Percentiles rank a stretch among this genome's conserved stretches.
phyloP scores from a whole-genome alignment of 1,284 basidiomycete genomes.

The Papiliotrema laurentii region DNA sequence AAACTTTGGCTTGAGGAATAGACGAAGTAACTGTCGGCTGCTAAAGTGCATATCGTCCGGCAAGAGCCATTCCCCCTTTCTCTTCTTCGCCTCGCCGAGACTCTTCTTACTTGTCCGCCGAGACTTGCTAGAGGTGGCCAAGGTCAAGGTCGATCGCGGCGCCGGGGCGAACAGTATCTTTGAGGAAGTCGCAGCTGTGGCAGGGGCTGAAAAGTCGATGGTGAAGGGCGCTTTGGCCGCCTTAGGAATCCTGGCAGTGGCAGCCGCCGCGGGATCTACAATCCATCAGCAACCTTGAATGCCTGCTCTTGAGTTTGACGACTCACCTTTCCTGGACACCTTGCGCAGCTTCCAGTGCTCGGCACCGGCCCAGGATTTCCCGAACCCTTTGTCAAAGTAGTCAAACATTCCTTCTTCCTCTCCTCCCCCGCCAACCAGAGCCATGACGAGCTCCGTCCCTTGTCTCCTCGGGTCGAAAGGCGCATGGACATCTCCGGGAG shows the following conservation, averaged over 20 bases:
- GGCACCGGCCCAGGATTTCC: slow-evolving; percentile 97
- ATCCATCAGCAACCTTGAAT: slow-evolving; percentile 1
- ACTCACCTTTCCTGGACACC: slow-evolving; percentile 66
- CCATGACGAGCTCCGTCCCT: slow-evolving; percentile 75
- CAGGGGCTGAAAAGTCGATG: slow-evolving; percentile 74
- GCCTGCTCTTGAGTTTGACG: not conserved
- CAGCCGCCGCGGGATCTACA: slow-evolving; percentile 49
- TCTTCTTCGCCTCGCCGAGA: slow-evolving; percentile 51
- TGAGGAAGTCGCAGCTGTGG: slow-evolving; percentile 52
- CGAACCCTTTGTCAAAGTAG: slow-evolving; percentile 85
- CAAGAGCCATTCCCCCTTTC: slow-evolving; percentile 71
- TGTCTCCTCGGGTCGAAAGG: slow-evolving; percentile 73
- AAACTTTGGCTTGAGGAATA: slow-evolving; percentile 95
- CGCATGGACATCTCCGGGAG: slow-evolving; percentile 50
- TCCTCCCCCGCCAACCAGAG: slow-evolving; percentile 63
- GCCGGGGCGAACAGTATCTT: slow-evolving; percentile 79
- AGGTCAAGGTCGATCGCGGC: slow-evolving; percentile 61
- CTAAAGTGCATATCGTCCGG: slow-evolving; percentile 99
- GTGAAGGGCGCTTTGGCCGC: slow-evolving; percentile 82
- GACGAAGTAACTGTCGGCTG: slow-evolving; percentile 76
- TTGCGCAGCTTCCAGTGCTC: slow-evolving; percentile 95
- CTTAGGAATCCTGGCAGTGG: slow-evolving; percentile 52
- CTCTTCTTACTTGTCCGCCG: slow-evolving; percentile 13
- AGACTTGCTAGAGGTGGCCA: slow-evolving; percentile 51
- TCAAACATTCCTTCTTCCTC: slow-evolving; percentile 65